A percentile compares a stretch with the other conserved stretches of the same genome.
phyloP scores from a whole-genome alignment of 257 asterid species.

The Coffea eugenioides region DNA sequence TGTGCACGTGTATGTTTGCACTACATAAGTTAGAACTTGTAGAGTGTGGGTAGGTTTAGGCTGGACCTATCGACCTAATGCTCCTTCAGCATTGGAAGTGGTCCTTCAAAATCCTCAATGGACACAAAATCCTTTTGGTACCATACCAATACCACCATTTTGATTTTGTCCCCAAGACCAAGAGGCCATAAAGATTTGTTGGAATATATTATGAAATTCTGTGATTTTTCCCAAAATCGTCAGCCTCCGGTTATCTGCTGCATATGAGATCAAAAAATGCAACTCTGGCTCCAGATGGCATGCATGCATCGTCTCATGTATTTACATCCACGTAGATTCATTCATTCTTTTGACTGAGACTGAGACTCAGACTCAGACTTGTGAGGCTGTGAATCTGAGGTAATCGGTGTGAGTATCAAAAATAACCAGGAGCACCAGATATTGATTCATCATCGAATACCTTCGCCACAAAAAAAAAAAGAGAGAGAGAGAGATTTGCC shows the following conservation, averaged over 20 bases:
- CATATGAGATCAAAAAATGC: background rate
- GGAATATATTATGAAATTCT: background rate
- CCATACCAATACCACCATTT: too few relatives aligned
- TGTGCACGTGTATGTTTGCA: background rate
- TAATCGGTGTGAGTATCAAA: background rate
- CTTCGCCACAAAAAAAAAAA: background rate
- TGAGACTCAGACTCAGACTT: conserved; percentile 11
- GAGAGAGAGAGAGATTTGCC: background rate
- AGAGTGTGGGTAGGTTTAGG: background rate
- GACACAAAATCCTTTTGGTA: background rate
- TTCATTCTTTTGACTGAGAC: background rate
- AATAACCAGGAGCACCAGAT: background rate
- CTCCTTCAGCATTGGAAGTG: conserved; percentile 16
- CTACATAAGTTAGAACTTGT: background rate
- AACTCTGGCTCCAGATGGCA: background rate
- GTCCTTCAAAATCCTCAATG: conserved; percentile 12
- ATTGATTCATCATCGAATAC: background rate
- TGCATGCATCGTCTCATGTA: conserved; percentile 9
- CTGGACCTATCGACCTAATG: background rate
- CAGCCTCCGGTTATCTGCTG: background rate
- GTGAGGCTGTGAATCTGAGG: conserved; percentile 15
- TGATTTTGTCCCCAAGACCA: background rate
- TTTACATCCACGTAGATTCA: background rate
- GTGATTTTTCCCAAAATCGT: background rate
- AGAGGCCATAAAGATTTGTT: background rate